These are phyloP conservation scores for Stemphylium vesicarium DNA, from an alignment of 2,329 filamentous ascomycete species.

Conservation along the genomic window DNA sequence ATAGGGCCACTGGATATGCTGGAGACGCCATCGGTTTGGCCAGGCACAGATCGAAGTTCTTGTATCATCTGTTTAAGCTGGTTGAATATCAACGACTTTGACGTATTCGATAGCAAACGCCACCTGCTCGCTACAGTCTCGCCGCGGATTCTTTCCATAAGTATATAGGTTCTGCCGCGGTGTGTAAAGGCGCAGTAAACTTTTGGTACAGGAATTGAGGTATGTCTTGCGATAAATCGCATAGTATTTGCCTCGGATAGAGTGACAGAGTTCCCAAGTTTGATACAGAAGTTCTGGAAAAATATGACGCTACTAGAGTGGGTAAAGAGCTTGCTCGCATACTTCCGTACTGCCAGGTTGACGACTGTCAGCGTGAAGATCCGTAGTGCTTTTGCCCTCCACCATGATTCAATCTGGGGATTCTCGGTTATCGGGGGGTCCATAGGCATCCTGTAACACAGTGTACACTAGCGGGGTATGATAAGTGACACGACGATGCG, in stretches of 20 bases:
- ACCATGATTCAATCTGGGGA: too few species aligned
- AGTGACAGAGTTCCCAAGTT: neutral
- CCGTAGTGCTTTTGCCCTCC: neutral
- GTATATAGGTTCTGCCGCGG: slow-evolving; percentile 52
- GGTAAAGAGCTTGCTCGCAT: neutral
- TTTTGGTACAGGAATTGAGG: slow-evolving; percentile 55
- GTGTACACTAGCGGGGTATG: too few species aligned
- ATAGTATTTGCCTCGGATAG: slow-evolving; percentile 39
- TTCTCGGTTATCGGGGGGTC: too few species aligned
- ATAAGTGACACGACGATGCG: too few species aligned
- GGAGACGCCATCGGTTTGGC: slow-evolving; percentile 17
- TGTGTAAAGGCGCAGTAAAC: slow-evolving; percentile 54
- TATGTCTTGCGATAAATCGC: slow-evolving; percentile 50
- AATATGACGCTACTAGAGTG: neutral
- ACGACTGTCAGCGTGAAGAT: neutral
- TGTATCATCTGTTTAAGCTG: slow-evolving; percentile 26
- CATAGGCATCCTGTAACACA: too few species aligned
- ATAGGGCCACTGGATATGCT: slow-evolving; percentile 26
- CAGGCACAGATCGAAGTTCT: slow-evolving; percentile 20
- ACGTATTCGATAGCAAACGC: slow-evolving; percentile 6
- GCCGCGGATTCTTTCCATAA: slow-evolving; percentile 54
- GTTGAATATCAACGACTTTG: slow-evolving; percentile 13
- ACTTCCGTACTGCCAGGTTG: neutral
- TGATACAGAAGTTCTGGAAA: neutral
- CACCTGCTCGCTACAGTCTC: neutral